Evolutionary conservation across 139 green algal genomes (phyloP), one percentile per base, ranked within the genome.

Genomic region (Tetraselmis chui): DNA sequence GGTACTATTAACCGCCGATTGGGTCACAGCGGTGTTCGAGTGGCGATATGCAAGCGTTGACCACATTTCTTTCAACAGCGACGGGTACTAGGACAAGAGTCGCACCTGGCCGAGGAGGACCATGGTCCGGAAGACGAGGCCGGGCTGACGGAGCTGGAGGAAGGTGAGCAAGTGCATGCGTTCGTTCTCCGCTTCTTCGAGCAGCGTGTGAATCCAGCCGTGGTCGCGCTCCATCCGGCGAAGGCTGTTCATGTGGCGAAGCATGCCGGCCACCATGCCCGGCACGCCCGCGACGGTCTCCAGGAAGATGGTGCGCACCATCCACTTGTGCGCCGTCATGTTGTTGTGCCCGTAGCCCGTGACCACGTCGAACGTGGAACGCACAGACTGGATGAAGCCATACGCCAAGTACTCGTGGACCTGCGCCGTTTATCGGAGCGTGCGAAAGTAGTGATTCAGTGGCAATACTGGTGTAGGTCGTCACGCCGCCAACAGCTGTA

Each of bases 101-200:
- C 59, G 59, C 22, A 88, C 88, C 81, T 97, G 94, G 1, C 84
- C 88, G 0, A 84, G 58, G 32, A 98, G 89, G 2, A 99, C 96
- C 22, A 90, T 81, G 1, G 32, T 78, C 1, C 96, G 85, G 89
- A 98, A 96, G n/a, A 94, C 59, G 2, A 83, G 75, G 1, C 90
- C 88, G 0, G 95, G 94, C 79, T 97, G 59, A 1, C 86, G 79
- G 25, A 99, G 80, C 85, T 97, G 59, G 86, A 99, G 81, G 89
- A 99, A 99, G 1, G 93, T 98, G 59, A 99, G 88, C 29, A 98
- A 89, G 89, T 98, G 94, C 93, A 96, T 97, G 81, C 92, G 92
- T 90, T 99, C 96, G 83, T 99, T 99, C 86, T 98, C 95, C 0
- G 94, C 94, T 87, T 99, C 96, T 80, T 98, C 94, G 32, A 99